These are phyloP conservation scores for Dipodascus geniculatus DNA, from an alignment of 805 yeast genomes.

Conservation along the genomic window DNA sequence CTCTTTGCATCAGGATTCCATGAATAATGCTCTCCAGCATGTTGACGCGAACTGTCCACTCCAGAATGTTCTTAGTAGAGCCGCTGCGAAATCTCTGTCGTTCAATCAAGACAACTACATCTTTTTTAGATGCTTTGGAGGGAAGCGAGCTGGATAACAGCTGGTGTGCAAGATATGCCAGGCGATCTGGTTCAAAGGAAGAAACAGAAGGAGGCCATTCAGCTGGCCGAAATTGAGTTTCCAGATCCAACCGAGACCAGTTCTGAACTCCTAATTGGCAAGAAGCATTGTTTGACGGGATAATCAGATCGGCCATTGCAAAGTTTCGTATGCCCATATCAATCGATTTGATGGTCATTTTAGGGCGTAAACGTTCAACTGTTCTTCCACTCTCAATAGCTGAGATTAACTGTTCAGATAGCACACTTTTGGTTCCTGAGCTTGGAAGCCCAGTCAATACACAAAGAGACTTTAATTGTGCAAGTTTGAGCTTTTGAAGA, in stretches of 20 bases:
- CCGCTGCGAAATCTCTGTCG: slow-evolving; percentile 43
- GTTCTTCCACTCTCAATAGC: background rate
- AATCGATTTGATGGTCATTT: slow-evolving; percentile 14
- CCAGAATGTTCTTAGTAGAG: slow-evolving; percentile 36
- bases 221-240: slow-evolving; percentile 2
- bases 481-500: background rate
- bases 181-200: slow-evolving; percentile 19
- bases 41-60: slow-evolving; percentile 40
- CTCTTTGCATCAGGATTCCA: slow-evolving; percentile 12
- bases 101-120: slow-evolving; percentile 35
- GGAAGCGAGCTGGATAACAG: slow-evolving; percentile 5
- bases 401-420: background rate
- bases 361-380: background rate
- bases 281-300: background rate
- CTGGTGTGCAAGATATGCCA: slow-evolving; percentile 16
- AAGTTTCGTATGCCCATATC: slow-evolving; percentile 26
- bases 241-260: slow-evolving; percentile 11
- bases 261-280: slow-evolving; percentile 5
- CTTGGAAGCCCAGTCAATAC: background rate
- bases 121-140: slow-evolving; percentile 22
- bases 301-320: slow-evolving; percentile 18
- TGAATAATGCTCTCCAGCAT: slow-evolving; percentile 41
- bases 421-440: background rate
- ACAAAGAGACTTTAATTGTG: background rate
- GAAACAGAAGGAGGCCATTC: slow-evolving; percentile 1